Evolutionary conservation across 495 filamentous ascomycete species (phyloP), one percentile per base, ranked within the genome.

Genomic region (Trypethelium eluteriae): DNA sequence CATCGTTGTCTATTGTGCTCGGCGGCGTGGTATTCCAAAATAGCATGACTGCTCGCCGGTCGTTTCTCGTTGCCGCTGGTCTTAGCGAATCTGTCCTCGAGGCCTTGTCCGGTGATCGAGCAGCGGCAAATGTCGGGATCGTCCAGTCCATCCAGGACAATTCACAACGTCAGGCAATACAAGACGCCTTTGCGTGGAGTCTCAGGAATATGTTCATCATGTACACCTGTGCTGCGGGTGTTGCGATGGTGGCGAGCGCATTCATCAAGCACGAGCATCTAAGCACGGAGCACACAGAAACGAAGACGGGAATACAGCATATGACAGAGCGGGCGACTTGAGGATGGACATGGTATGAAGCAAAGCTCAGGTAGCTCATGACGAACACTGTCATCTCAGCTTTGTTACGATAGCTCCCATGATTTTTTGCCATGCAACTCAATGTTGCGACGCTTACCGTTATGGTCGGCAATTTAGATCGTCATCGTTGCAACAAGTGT

Each of bases 201-300:
- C 72, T 87, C 65, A 74, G 80, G 64, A 85, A 87, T 66, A 81
- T 89, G 70, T 87, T 83, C 83, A 85, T 87, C 39, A 59, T 84
- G 59, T 86, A 84, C 70, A 84, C 85, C 6, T 80, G 77, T 69
- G 72, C 86, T 66, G 76, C 80, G 16, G 82, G 72, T 9, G 57
- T 79, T 64, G 81, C 81, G 2, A 62, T 88, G 9, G 64, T 86
- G 4, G 80, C 78, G 7, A 83, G 82, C 62, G 64, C 71, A 0
- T 88, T 88, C 68, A 81, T 90, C 64, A 74, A 78, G 56, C 80
- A 81, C 66, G 68, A 73, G 35, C 71, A 76, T 34, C 70, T 89
- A 69, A 84, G 78, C 39, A 80, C 76, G 57, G 85, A 87, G 71
- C 87, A 89, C 74, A 77, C 78, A 3, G 86, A 90, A 73, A 88